These are phyloP conservation scores for Coleophoma crateriformis DNA, from an alignment of 2,329 filamentous ascomycete species.

Conservation along the genomic window DNA sequence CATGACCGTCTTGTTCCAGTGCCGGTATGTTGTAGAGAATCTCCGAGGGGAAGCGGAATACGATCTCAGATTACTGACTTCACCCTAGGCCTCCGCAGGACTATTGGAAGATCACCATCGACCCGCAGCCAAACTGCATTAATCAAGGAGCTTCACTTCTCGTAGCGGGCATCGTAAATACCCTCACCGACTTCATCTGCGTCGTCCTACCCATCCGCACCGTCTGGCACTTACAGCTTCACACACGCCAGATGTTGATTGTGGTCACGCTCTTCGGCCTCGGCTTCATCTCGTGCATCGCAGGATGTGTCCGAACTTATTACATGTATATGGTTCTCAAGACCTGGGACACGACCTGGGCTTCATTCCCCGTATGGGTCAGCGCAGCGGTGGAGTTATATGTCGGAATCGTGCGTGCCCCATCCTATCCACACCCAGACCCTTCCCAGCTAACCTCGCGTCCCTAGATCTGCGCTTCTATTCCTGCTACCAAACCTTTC, in stretches of 20 bases:
- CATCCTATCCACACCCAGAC: neutral
- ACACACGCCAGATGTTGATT: conserved; percentile 38
- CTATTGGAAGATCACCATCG: conserved; percentile 30
- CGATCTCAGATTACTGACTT: neutral
- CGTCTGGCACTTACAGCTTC: conserved; percentile 38
- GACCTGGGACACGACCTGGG: conserved; percentile 31
- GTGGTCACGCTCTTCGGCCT: conserved; percentile 40
- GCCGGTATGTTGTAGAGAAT: conserved; percentile 11
- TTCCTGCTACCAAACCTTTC: conserved; percentile 36
- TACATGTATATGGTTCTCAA: conserved; percentile 4
- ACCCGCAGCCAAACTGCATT: conserved; percentile 34
- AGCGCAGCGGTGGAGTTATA: conserved; percentile 33
- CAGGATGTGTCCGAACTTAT: neutral
- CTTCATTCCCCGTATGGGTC: conserved; percentile 30
- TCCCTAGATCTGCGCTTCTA: conserved; percentile 31
- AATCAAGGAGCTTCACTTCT: conserved; percentile 45
- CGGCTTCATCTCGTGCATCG: neutral
- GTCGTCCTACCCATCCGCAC: conserved; percentile 44
- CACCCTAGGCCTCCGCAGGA: conserved; percentile 27
- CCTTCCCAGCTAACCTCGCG: neutral
- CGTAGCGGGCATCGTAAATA: conserved; percentile 52
- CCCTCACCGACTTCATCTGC: conserved; percentile 51
- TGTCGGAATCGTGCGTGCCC: conserved; percentile 27
- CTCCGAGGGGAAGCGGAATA: neutral
- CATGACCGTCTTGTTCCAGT: conserved; percentile 19